These are phyloP conservation scores for Phytophthora cajani DNA, from an alignment of 352 stramenopile species.

Conservation along the genomic window DNA sequence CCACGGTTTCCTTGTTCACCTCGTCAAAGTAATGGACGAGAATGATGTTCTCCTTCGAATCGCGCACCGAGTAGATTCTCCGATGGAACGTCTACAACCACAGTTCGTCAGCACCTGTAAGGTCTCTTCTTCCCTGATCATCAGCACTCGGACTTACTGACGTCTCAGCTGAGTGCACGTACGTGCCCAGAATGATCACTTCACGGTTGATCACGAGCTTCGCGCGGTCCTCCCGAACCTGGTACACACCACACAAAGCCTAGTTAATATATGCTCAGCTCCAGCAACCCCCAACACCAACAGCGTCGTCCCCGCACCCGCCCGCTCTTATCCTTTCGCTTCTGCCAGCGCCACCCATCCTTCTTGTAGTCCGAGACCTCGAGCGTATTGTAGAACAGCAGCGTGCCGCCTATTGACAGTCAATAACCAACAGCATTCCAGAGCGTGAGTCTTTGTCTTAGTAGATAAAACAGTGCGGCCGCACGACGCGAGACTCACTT, in stretches of 20 bases:
- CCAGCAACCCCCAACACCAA: background rate
- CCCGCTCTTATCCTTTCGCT: conserved; percentile 84
- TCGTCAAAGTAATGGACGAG: conserved; percentile 92
- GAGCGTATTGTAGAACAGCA: conserved; percentile 76
- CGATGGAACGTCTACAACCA: conserved; percentile 78
- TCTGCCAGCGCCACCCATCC: conserved; percentile 87
- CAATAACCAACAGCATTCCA: background rate
- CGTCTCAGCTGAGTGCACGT: conserved; percentile 82
- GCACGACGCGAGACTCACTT: conserved; percentile 51
- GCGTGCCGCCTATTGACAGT: conserved; percentile 54
- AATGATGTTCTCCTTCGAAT: conserved; percentile 69
- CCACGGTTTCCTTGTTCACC: conserved; percentile 49
- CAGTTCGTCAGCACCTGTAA: conserved; percentile 2
- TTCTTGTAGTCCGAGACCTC: conserved; percentile 84
- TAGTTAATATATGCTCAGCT: background rate
- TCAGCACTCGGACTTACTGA: conserved; percentile 43
- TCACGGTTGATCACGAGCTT: conserved; percentile 88
- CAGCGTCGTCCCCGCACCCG: conserved; percentile 38
- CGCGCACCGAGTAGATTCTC: conserved; percentile 81
- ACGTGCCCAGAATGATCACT: conserved; percentile 81
- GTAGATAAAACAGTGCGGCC: too few relatives aligned
- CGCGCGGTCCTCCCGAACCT: conserved; percentile 83
- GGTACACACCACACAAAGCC: background rate
- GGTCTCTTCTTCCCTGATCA: background rate
- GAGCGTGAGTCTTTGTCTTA: background rate